phyloP scores from a whole-genome alignment of 2,329 filamentous ascomycete genomes.

The Verticillium longisporum region DNA sequence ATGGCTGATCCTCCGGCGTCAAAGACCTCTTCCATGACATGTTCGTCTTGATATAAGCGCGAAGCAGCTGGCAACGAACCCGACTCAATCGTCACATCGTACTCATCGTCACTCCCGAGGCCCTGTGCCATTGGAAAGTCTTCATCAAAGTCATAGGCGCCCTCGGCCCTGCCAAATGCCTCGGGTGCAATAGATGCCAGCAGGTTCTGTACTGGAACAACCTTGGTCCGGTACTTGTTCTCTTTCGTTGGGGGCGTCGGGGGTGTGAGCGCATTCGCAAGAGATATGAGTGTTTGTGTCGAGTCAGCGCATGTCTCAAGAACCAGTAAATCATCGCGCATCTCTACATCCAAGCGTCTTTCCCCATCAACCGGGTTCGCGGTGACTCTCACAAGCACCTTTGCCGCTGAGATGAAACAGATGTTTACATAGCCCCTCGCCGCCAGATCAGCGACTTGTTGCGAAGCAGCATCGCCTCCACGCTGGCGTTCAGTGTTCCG shows the following conservation, averaged over 20 bases:
- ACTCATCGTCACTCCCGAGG: slow-evolving; percentile 32
- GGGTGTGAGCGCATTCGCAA: slow-evolving; percentile 74
- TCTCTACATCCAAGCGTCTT: slow-evolving; percentile 69
- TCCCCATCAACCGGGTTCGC: slow-evolving; percentile 49
- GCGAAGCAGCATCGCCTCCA: slow-evolving; percentile 27
- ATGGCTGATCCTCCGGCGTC: slow-evolving; percentile 32
- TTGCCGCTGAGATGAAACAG: slow-evolving; percentile 79
- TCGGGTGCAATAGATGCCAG: slow-evolving; percentile 86
- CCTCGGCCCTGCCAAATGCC: slow-evolving; percentile 60
- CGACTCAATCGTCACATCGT: slow-evolving; percentile 21
- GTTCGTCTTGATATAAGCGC: slow-evolving; percentile 39
- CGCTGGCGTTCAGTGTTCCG: background rate
- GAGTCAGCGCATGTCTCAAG: slow-evolving; percentile 96
- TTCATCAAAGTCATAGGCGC: slow-evolving; percentile 56
- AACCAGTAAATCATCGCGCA: slow-evolving; percentile 80
- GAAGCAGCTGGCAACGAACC: slow-evolving; percentile 32
- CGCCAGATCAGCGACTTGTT: slow-evolving; percentile 50
- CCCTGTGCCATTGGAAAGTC: slow-evolving; percentile 52
- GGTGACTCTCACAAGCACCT: slow-evolving; percentile 55
- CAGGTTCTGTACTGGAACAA: slow-evolving; percentile 81
- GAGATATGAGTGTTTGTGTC: slow-evolving; percentile 79
- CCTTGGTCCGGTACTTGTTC: slow-evolving; percentile 78
- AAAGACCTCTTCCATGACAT: slow-evolving; percentile 39
- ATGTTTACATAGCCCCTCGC: slow-evolving; percentile 76
- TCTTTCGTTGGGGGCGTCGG: slow-evolving; percentile 77